Evolutionary conservation across 108 stramenopile species (phyloP), one percentile per base, ranked within the genome.

Genomic region (Bacterosira constricta): DNA sequence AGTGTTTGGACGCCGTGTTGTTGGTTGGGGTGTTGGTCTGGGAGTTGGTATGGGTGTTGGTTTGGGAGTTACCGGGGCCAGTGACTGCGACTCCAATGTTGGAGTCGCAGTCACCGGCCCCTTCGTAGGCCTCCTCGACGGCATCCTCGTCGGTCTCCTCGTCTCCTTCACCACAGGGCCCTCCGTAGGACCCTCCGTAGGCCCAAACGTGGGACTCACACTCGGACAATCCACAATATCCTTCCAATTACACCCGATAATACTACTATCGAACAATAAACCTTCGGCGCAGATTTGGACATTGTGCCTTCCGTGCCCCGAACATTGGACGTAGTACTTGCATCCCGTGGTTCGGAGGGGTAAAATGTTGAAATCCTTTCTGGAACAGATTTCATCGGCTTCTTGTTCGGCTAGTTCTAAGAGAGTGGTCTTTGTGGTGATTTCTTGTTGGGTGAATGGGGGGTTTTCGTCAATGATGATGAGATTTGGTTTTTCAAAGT

Each of bases 341-440:
- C 63, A 64, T 12, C 47, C 63, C 2, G 63, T n/a, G n/a, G n/a
- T n/a, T n/a, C n/a, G 63, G 7, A 64, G 30, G 63, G 47, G 63
- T 4, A 64, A 2, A 6, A 64, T 34, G 15, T 50, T 21, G n/a
- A n/a, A n/a, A n/a, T n/a, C n/a, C n/a, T n/a, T n/a, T n/a, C n/a
- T n/a, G n/a, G n/a, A n/a, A n/a, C n/a, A n/a, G n/a, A n/a, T n/a
- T n/a, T 26, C 7, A 37, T 54, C 29, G 36, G 52, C 23, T 8
- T 52, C 18, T 25, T 20, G 21, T 9, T 27, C 27, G 3, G 45
- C 12, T 6, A 38, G 6, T 26, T 27, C 23, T 35, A 39, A 21
- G 29, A 7, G 12, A 17, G 49, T 20, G 49, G 49, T n/a, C 7
- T 51, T 20, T 7, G 49, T 18, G 49, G n/a, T 7, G 6, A 20